phyloP scores from a whole-genome alignment of 2,329 filamentous ascomycete genomes.

The Paracamarosporium sp. region DNA sequence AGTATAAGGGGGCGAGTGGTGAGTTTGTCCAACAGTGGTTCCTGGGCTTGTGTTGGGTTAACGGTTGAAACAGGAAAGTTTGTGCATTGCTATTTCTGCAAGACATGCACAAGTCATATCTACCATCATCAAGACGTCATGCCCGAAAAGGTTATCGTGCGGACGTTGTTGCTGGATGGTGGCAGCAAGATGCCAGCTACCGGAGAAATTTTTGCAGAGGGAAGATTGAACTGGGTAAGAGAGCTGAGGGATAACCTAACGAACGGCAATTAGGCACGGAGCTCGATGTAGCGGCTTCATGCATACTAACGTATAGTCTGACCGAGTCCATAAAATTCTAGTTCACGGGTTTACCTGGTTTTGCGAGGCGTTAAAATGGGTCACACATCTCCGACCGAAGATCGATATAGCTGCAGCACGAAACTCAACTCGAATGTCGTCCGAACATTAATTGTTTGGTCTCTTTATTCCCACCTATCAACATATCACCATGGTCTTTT shows the following conservation, averaged over 20 bases:
- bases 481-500: too few species aligned
- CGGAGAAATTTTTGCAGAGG: conserved; percentile 48
- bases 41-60: neutral
- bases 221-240: conserved; percentile 41
- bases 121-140: conserved; percentile 50
- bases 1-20: conserved; percentile 41
- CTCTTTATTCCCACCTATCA: too few species aligned
- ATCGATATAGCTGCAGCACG: too few species aligned
- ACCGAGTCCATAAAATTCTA: too few species aligned
- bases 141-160: conserved; percentile 49
- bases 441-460: too few species aligned
- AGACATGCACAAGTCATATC: conserved; percentile 48
- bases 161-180: conserved; percentile 48
- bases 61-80: conserved; percentile 31
- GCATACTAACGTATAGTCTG: too few species aligned
- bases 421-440: too few species aligned
- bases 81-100: conserved; percentile 48
- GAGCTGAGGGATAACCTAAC: conserved; percentile 24
- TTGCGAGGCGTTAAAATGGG: too few species aligned
- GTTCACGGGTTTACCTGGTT: too few species aligned
- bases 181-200: conserved; percentile 41
- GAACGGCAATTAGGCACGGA: neutral
- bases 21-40: neutral
- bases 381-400: too few species aligned
- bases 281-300: too few species aligned